These are phyloP conservation scores for Neopestalotiopsis clavispora DNA, from an alignment of 2,329 filamentous ascomycete genomes.

Conservation along the genomic window DNA sequence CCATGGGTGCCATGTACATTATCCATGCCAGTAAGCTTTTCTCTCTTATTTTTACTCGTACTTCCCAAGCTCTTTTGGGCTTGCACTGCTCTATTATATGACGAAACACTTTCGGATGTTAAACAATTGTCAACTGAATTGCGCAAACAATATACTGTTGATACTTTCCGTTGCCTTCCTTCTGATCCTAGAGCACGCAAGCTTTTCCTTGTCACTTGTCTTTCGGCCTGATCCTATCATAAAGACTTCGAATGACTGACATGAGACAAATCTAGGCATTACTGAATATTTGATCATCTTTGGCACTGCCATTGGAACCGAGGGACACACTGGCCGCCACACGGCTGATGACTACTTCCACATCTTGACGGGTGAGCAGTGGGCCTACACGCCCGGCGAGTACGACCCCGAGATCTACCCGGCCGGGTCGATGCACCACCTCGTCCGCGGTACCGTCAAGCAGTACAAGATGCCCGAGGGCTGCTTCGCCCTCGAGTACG, in stretches of 20 bases:
- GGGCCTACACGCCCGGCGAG: slow-evolving; percentile 72
- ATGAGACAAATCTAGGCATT: slow-evolving; percentile 53
- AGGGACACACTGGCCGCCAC: slow-evolving; percentile 87
- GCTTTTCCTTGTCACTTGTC: background rate
- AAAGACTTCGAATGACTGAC: background rate
- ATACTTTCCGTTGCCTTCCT: slow-evolving; percentile 16
- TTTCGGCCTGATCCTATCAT: background rate
- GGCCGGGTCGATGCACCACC: slow-evolving; percentile 72
- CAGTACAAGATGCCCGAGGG: slow-evolving; percentile 81
- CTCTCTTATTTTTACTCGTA: background rate
- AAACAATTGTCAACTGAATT: slow-evolving; percentile 6
- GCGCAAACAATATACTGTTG: slow-evolving; percentile 17
- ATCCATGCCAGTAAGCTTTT: slow-evolving; percentile 76
- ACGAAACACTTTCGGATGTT: slow-evolving; percentile 16
- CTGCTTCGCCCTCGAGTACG: slow-evolving; percentile 85
- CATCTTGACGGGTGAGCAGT: slow-evolving; percentile 80
- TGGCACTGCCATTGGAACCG: slow-evolving; percentile 81
- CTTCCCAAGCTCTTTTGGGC: background rate
- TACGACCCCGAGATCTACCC: slow-evolving; percentile 74
- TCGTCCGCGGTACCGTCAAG: slow-evolving; percentile 73
- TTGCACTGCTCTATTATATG: background rate
- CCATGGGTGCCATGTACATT: slow-evolving; percentile 91
- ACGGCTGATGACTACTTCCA: slow-evolving; percentile 95
- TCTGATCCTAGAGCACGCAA: slow-evolving; percentile 7
- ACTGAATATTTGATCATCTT: slow-evolving; percentile 93